Evolutionary conservation across 2,329 filamentous ascomycete species (phyloP), one percentile per base, ranked within the genome.

Genomic region (Chaetomiaceae sp.): DNA sequence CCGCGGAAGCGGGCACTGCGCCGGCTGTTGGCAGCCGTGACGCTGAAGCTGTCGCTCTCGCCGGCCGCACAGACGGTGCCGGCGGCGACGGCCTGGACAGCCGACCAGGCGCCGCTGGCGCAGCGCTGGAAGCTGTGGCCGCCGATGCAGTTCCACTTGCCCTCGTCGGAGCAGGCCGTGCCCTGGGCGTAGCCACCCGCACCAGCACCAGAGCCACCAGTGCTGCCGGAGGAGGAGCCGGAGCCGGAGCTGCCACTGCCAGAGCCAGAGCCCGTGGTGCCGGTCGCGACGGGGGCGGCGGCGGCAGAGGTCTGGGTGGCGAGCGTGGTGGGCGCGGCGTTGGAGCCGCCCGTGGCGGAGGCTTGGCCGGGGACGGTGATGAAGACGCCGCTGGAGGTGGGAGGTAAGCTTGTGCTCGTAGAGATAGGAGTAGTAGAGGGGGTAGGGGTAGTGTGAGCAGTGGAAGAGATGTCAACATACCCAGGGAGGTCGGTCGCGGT

Each of bases 101-200:
- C 52, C 1, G 71, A 67, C 74, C 74, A 78, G 19, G 58, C 38
- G 19, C 74, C 74, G 42, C 63, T 68, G 19, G 72, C 73, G 55
- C 75, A 78, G 48, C 69, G 72, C 63, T 77, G 73, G 67, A 73
- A 78, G 15, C 65, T 62, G n/a, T 50, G 57, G 47, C 73, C 72
- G 20, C 56, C 62, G 41, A 75, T 60, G 60, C 75, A 78, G 63
- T 72, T 71, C 70, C 71, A 77, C 15, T 56, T 46, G 44, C 75
- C 75, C 52, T 77, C 74, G 14, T 62, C 45, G 37, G 59, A 62
- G 67, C 75, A 77, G 43, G 68, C 47, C 4, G 67, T 65, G 30
- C 74, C 74, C 6, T 61, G 63, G 1, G 71, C 55, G 19, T 68
- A 51, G 1, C 27, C 45, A 11, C 33, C 29, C 5, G 37, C 29